A percentile compares a stretch with the other conserved stretches of the same genome.
phyloP scores from a whole-genome alignment of 208 protist genomes.

The Lotmaria passim region DNA sequence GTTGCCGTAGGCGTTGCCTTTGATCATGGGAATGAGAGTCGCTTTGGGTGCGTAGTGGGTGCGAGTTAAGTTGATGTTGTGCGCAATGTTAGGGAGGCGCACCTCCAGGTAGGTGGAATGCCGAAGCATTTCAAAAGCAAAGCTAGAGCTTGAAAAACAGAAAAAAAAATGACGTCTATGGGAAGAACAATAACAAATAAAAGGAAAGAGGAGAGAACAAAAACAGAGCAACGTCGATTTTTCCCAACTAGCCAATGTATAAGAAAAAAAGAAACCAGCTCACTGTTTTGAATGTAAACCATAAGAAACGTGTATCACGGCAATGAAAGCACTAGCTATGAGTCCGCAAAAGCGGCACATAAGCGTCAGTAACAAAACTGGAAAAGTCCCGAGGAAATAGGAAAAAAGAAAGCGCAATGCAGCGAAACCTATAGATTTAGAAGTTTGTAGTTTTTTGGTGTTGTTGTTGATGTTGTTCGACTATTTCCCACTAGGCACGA shows the following conservation, averaged over 20 bases:
- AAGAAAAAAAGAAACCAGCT: slow-evolving; percentile 5
- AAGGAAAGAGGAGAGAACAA: neutral
- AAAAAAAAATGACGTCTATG: neutral
- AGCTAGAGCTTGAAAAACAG: neutral
- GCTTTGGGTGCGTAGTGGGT: slow-evolving; percentile 47
- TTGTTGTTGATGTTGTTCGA: no score
- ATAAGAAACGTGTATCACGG: no score
- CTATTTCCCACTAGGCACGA: no score
- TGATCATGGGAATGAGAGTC: slow-evolving; percentile 59
- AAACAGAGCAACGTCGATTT: no score
- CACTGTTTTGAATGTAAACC: neutral
- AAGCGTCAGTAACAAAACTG: no score
- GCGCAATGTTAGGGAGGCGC: slow-evolving; percentile 39
- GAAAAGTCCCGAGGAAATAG: no score
- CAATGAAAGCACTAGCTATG: no score
- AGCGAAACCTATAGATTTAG: no score
- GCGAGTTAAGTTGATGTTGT: slow-evolving; percentile 53
- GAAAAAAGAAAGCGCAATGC: no score
- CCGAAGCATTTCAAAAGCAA: slow-evolving; percentile 39
- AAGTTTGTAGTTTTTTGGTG: no score
- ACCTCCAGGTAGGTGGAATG: slow-evolving; percentile 59
- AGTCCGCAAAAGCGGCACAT: no score
- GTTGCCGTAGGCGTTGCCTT: slow-evolving; percentile 62
- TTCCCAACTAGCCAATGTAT: no score
- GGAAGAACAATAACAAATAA: slow-evolving; percentile 1